Conservation (phyloP, 192 early-diverging fungal species). For the Dimargaris cristalligena region DNA sequence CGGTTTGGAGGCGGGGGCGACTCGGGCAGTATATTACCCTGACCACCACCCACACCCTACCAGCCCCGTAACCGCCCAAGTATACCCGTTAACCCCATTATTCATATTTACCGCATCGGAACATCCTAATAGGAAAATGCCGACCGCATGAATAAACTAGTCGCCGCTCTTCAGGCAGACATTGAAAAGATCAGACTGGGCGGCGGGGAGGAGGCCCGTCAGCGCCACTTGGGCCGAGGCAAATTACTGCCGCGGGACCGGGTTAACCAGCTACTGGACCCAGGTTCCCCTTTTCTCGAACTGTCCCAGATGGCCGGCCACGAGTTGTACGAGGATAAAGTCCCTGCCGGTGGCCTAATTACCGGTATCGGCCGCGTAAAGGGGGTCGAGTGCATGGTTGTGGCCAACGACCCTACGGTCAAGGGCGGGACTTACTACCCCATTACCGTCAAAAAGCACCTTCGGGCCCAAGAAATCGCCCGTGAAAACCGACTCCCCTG, state of each 20-base stretch:
- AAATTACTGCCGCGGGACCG: constrained; percentile 89
- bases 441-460: constrained; percentile 88
- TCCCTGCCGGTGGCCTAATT: constrained; percentile 73
- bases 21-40: no score
- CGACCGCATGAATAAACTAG: constrained; percentile 42
- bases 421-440: constrained; percentile 98
- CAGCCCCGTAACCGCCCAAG: no score
- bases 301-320: constrained; percentile 85
- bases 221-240: constrained; percentile 63
- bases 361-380: constrained; percentile 90
- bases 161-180: constrained; percentile 41
- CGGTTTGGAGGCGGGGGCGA: no score
- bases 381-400: constrained; percentile 88
- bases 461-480: constrained; percentile 93
- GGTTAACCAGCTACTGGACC: constrained; percentile 19
- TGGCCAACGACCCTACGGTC: constrained; percentile 95
- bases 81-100: no score
- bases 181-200: constrained; percentile 62
- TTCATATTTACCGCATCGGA: no score
- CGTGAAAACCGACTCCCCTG: constrained; percentile 84
- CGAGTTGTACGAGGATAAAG: constrained; percentile 69
- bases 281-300: constrained; percentile 80
- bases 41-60: no score
- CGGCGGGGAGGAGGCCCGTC: constrained; percentile 65
- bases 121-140: constrained; percentile 69